Percentiles rank a stretch among this genome's conserved stretches.
phyloP scores from a whole-genome alignment of 345 rosid species.

The Nephelium lappaceum region DNA sequence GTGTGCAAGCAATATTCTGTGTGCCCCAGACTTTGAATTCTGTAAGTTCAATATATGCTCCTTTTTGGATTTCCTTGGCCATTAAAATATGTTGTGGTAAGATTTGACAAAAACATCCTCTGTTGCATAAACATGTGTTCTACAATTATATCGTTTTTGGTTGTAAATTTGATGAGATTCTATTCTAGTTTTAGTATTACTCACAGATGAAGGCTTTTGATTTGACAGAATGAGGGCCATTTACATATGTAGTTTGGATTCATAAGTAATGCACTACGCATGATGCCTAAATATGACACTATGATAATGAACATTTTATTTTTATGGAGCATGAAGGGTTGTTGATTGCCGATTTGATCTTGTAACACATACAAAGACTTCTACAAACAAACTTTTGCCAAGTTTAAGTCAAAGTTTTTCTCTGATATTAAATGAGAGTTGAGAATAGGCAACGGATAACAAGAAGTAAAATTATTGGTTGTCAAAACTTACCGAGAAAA shows the following conservation, averaged over 20 bases:
- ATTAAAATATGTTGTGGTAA: neutral
- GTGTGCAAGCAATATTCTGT: constrained; percentile 81
- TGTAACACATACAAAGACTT: neutral
- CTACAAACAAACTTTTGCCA: neutral
- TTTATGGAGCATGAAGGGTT: neutral
- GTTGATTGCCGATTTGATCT: neutral
- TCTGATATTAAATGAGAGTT: neutral
- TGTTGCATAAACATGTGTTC: neutral
- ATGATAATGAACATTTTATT: neutral
- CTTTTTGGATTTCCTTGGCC: neutral
- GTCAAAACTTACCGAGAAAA: neutral
- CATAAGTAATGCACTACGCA: neutral
- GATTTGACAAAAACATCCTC: constrained; percentile 1
- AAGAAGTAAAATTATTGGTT: neutral
- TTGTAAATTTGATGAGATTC: neutral
- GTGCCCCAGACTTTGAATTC: constrained; percentile 75
- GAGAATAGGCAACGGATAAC: neutral
- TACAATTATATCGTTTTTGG: neutral
- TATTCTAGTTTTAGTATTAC: neutral
- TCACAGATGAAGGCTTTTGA: neutral
- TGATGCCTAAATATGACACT: neutral
- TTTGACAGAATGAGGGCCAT: neutral
- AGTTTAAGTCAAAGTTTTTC: neutral
- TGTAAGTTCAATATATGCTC: constrained; percentile 46
- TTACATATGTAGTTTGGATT: neutral